Conservation (phyloP, 495 filamentous ascomycete species). For the Chaetomium fimeti region DNA sequence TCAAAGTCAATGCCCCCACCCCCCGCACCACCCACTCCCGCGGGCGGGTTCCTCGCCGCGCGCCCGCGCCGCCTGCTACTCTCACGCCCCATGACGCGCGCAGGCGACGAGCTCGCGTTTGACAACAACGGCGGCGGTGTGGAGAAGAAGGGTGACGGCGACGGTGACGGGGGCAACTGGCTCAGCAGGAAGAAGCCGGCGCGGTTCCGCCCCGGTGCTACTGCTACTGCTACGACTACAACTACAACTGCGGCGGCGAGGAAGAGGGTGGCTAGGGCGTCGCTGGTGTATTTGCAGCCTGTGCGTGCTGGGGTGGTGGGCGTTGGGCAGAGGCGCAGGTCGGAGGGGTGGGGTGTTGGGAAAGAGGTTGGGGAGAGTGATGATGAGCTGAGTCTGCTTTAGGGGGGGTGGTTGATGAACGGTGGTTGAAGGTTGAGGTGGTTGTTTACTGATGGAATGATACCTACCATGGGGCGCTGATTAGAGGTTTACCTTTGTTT, state of each 20-base stretch:
- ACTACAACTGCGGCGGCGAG: background rate
- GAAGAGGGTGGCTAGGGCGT: conserved; percentile 15
- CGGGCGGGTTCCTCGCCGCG: conserved; percentile 17
- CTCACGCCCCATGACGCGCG: conserved; percentile 14
- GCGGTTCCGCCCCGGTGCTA: conserved; percentile 5
- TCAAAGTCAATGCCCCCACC: background rate
- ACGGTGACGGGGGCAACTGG: background rate
- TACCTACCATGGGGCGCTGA: background rate
- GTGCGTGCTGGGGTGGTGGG: background rate
- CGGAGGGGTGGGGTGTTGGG: background rate
- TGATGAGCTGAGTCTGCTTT: conserved; percentile 23
- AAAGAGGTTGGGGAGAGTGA: conserved; percentile 17
- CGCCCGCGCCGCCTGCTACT: conserved; percentile 18
- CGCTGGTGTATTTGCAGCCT: conserved; percentile 14
- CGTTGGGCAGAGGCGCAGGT: background rate
- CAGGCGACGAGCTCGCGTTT: conserved; percentile 17
- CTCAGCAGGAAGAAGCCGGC: conserved; percentile 19
- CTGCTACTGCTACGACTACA: background rate
- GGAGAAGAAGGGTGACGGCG: background rate
- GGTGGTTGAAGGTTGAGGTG: background rate
- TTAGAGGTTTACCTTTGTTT: background rate
- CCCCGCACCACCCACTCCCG: background rate
- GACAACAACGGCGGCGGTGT: background rate
- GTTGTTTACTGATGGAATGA: background rate
- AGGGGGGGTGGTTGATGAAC: background rate